A percentile compares a stretch with the other conserved stretches of the same genome.
phyloP scores from a whole-genome alignment of 1,284 basidiomycete species.

The Tremellales sp. region DNA sequence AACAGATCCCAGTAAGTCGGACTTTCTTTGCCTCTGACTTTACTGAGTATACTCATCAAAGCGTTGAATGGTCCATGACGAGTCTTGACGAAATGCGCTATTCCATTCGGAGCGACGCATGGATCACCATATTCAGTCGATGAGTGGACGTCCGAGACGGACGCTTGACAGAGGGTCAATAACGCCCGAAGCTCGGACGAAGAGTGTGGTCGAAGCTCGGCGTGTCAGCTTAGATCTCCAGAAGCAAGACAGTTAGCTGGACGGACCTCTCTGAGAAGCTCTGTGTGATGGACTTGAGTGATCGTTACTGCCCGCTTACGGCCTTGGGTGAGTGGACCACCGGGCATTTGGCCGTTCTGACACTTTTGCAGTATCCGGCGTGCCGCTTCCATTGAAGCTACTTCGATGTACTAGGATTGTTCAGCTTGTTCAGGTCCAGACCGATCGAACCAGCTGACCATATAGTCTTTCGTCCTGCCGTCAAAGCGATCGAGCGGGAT shows the following conservation, averaged over 20 bases:
- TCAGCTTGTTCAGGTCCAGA: conserved; percentile 1
- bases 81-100: conserved; percentile 41
- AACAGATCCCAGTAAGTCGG: conserved; percentile 43
- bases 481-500: conserved; percentile 43
- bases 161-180: conserved; percentile 41
- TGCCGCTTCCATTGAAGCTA: conserved; percentile 31
- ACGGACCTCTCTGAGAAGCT: conserved; percentile 41
- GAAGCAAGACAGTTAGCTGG: background rate
- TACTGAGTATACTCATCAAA: conserved; percentile 39
- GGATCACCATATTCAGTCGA: background rate
- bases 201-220: conserved; percentile 37
- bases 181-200: conserved; percentile 35
- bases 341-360: conserved; percentile 43
- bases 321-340: conserved; percentile 28
- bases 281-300: conserved; percentile 31
- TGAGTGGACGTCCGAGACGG: conserved; percentile 18
- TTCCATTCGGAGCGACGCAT: conserved; percentile 19
- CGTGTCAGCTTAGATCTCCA: background rate
- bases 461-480: conserved; percentile 47
- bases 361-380: conserved; percentile 35
- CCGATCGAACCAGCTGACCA: conserved; percentile 25
- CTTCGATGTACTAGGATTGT: conserved; percentile 45
- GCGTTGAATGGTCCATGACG: conserved; percentile 44
- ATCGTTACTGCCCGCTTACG: conserved; percentile 45
- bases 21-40: conserved; percentile 29